Evolutionary conservation across 2,329 filamentous ascomycete species (phyloP), one percentile per base, ranked within the genome.

Genomic region (Alternaria gaisen): DNA sequence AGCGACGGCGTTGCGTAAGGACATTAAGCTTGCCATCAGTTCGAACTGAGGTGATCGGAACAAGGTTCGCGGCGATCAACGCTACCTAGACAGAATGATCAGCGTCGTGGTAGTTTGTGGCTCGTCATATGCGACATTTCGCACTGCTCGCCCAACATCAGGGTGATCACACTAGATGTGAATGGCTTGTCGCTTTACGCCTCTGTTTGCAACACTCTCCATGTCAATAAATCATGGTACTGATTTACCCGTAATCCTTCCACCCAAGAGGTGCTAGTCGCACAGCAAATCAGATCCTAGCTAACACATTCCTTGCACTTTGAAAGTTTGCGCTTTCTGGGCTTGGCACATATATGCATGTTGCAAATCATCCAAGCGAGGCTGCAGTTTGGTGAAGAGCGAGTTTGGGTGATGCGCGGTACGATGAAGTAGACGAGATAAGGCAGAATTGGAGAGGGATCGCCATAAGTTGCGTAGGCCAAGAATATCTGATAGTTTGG

Each of bases 11-110:
- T 43, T 22, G 1, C 8, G 9, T 24, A 34, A 22, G 18, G 38
- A 22, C 38, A 18, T n/a, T 10, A 41, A 14, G 38, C n/a, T 22
- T 41, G 38, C 38, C 38, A 22, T 41, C 46, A 24, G 30, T 30
- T 30, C 9, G 28, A 30, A 11, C 28, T 4, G 28, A 12, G 28
- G 28, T 30, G 28, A 48, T 48, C 46, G 12, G 18, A 32, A 30
- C 46, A 48, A 48, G 46, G 46, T 48, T 36, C 20, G 16, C 8
- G 30, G 12, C 46, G 46, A 48, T 48, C 46, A 48, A 22, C 18
- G 3, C n/a, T 20, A 10, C 4, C 24, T 30, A 30, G 28, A 11
- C 28, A 11, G 28, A 41, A 41, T 48, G 46, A 48, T 48, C 46
- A 48, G 30, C 46, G 18, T 41, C 10, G 18, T 41, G 18, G 38